Evolutionary conservation across 192 early-diverging fungal species (phyloP).

Genomic region (Umbelopsis sp.): DNA sequence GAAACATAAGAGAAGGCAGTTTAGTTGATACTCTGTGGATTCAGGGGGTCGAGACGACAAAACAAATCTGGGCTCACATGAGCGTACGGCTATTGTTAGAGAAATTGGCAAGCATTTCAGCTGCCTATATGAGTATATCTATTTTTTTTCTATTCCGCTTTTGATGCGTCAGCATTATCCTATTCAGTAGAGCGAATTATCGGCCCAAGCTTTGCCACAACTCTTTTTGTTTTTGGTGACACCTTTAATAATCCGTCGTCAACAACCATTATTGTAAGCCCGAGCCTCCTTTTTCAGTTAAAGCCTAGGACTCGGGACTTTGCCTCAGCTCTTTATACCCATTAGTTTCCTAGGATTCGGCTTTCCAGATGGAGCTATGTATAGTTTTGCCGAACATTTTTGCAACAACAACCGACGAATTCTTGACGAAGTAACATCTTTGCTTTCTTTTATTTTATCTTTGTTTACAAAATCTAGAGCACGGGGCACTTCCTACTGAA

Average conservation of each 20-base stretch:
- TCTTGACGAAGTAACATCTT: too few species aligned
- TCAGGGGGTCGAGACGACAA: conserved; percentile 1
- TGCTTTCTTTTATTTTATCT: too few species aligned
- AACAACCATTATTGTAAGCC: too few species aligned
- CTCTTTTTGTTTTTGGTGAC: conserved; percentile 6
- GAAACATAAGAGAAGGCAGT: background rate
- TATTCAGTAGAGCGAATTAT: background rate
- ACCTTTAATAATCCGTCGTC: background rate
- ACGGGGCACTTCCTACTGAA: conserved; percentile 5
- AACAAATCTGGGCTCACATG: conserved; percentile 8
- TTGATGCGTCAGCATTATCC: background rate
- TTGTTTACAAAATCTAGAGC: background rate
- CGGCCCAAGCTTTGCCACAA: conserved; percentile 11
- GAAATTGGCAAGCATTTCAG: background rate
- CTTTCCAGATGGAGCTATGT: too few species aligned
- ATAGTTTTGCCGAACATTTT: too few species aligned
- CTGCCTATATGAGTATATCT: background rate
- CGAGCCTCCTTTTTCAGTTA: too few species aligned
- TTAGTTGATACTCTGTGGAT: conserved; percentile 17
- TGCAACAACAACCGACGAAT: too few species aligned
- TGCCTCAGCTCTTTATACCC: too few species aligned
- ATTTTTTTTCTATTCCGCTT: conserved; percentile 4
- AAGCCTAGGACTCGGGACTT: too few species aligned
- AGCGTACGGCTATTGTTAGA: background rate
- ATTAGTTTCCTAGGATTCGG: too few species aligned